Conservation (phyloP, 441 rosid species). For the Pelargonium cotyledonis region DNA sequence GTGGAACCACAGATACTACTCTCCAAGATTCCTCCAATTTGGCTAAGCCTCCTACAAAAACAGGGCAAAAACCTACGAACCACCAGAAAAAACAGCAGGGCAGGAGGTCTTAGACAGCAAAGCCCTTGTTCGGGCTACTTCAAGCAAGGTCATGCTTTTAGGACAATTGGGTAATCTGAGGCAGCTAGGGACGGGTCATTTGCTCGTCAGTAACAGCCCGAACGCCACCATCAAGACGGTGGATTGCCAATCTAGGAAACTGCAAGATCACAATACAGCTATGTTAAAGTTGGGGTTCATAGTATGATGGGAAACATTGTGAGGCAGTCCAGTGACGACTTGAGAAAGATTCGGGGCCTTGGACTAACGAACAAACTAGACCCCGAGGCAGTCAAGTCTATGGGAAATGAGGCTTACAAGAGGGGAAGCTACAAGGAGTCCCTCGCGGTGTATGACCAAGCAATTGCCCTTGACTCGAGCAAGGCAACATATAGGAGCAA, state of each 20-base stretch:
- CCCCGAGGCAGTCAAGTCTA: constrained; percentile 55
- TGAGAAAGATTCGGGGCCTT: constrained; percentile 6
- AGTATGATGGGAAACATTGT: constrained; percentile 60
- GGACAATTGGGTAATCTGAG: constrained; percentile 47
- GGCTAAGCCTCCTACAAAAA: constrained; percentile 25
- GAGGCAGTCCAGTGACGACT: constrained; percentile 38
- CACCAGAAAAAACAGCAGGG: constrained; percentile 12
- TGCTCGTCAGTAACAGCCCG: constrained; percentile 21
- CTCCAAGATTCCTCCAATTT: constrained; percentile 17
- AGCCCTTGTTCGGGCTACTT: constrained; percentile 35
- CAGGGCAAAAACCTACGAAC: constrained; percentile 23
- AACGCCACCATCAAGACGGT: constrained; percentile 27
- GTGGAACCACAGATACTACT: constrained; percentile 21
- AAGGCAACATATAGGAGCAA: constrained; percentile 67
- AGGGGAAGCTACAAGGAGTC: constrained; percentile 63
- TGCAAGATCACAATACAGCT: constrained; percentile 26
- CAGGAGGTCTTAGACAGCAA: constrained; percentile 23
- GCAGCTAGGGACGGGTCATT: constrained; percentile 27
- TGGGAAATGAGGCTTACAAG: constrained; percentile 73
- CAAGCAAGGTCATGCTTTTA: constrained; percentile 31
- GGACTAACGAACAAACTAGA: constrained; percentile 32
- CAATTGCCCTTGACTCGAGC: constrained; percentile 51
- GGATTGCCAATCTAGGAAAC: constrained; percentile 19
- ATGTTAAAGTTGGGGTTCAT: constrained; percentile 25
- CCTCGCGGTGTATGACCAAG: constrained; percentile 57